phyloP scores from a whole-genome alignment of 768 basidiomycete species.

The Daedaleopsis nitida region DNA sequence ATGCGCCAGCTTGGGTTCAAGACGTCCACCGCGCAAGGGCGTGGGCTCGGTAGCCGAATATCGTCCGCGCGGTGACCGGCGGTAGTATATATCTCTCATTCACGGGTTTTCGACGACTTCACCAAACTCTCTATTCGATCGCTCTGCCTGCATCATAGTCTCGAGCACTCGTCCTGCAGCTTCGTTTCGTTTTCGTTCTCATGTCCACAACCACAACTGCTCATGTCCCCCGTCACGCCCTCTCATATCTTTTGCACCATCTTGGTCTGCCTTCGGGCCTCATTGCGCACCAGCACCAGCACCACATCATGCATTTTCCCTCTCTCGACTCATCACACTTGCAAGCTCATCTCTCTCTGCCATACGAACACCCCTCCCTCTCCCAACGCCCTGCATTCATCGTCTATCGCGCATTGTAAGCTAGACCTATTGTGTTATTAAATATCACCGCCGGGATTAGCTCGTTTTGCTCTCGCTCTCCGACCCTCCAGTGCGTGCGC shows the following conservation, averaged over 20 bases:
- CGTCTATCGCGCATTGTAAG: conserved; percentile 29
- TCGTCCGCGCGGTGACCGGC: conserved; percentile 20
- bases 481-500: neutral
- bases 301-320: conserved; percentile 25
- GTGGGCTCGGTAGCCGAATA: conserved; percentile 21
- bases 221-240: conserved; percentile 23
- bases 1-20: conserved; percentile 92
- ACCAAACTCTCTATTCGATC: conserved; percentile 4
- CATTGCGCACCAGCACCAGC: conserved; percentile 6
- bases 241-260: conserved; percentile 15
- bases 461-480: conserved; percentile 5
- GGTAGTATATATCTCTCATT: conserved; percentile 17
- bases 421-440: conserved; percentile 32
- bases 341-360: conserved; percentile 11
- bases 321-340: conserved; percentile 15
- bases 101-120: conserved; percentile 14
- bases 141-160: conserved; percentile 20
- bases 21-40: conserved; percentile 70
- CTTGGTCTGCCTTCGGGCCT: conserved; percentile 18
- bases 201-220: conserved; percentile 10
- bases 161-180: conserved; percentile 11
- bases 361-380: conserved; percentile 19
- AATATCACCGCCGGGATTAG: conserved; percentile 20
- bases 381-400: conserved; percentile 19
- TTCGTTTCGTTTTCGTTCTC: conserved; percentile 20